Conservation (phyloP, 2,329 filamentous ascomycete genomes). For the Colletotrichum sp. region DNA sequence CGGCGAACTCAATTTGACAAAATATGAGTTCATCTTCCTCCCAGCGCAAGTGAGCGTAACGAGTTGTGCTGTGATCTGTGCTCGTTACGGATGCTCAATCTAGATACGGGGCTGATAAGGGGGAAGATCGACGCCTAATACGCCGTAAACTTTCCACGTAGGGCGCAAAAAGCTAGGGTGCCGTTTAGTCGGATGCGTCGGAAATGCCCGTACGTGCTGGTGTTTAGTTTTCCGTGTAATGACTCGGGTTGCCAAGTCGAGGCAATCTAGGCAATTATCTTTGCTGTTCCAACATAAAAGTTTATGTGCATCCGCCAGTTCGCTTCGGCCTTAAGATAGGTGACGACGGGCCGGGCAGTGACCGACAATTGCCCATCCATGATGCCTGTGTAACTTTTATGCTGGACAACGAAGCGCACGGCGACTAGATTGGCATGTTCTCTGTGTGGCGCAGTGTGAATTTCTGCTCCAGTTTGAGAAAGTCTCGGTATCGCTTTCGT, state of each 20-base stretch:
- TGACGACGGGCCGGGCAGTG: neutral
- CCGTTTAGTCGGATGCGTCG: neutral
- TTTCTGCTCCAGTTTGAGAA: neutral
- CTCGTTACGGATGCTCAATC: neutral
- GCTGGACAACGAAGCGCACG: neutral
- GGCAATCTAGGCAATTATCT: neutral
- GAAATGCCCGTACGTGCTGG: neutral
- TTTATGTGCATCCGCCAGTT: neutral
- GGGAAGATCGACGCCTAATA: neutral
- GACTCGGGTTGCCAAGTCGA: neutral
- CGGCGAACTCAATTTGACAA: neutral
- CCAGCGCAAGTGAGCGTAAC: no score
- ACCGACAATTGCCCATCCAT: neutral
- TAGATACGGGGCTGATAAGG: neutral
- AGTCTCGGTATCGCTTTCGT: neutral
- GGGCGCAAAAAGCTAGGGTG: neutral
- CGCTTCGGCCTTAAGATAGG: neutral
- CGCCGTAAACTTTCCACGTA: neutral
- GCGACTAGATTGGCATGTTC: neutral
- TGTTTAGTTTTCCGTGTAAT: neutral
- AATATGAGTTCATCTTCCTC: rapidly evolving
- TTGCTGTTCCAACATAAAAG: neutral
- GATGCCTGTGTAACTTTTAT: neutral
- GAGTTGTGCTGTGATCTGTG: neutral
- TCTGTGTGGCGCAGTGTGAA: neutral